These are phyloP conservation scores for Ceratocystis destructans DNA, from an alignment of 2,329 filamentous ascomycete species.

Conservation along the genomic window DNA sequence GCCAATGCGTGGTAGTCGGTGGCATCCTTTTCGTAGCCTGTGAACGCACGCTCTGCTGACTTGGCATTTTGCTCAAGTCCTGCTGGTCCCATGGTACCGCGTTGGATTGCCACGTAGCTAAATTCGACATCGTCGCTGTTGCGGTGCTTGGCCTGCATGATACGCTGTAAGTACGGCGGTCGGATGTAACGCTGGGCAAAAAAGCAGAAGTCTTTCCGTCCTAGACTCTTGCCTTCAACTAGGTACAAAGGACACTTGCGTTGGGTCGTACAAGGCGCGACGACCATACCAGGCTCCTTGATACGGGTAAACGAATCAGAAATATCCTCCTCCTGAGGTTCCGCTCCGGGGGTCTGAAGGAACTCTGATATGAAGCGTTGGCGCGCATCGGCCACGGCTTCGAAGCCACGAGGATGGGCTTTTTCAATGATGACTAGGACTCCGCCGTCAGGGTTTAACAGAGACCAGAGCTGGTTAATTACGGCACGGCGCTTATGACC, in stretches of 20 bases:
- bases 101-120: slow-evolving; percentile 75
- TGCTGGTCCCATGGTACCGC: slow-evolving; percentile 40
- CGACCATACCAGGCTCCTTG: slow-evolving; percentile 48
- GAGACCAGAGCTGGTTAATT: slow-evolving; percentile 77
- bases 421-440: slow-evolving; percentile 83
- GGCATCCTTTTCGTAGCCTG: slow-evolving; percentile 47
- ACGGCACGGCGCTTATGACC: slow-evolving; percentile 64
- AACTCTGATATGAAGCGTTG: slow-evolving; percentile 63
- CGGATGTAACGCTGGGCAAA: slow-evolving; percentile 82
- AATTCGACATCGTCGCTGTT: slow-evolving; percentile 89
- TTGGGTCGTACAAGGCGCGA: slow-evolving; percentile 81
- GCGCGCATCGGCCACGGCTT: slow-evolving; percentile 75
- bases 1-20: slow-evolving; percentile 44
- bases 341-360: slow-evolving; percentile 39
- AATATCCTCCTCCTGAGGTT: slow-evolving; percentile 22
- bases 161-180: slow-evolving; percentile 64
- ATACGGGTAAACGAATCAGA: slow-evolving; percentile 26
- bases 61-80: slow-evolving; percentile 24
- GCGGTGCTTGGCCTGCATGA: slow-evolving; percentile 52
- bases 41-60: slow-evolving; percentile 53
- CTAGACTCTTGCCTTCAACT: slow-evolving; percentile 51
- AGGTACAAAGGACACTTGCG: slow-evolving; percentile 77
- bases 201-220: slow-evolving; percentile 80
- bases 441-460: slow-evolving; percentile 72
- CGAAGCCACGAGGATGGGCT: slow-evolving; percentile 80